Evolutionary conservation across 192 early-diverging fungal genomes (phyloP).

Genomic region (Thamnidium elegans): DNA sequence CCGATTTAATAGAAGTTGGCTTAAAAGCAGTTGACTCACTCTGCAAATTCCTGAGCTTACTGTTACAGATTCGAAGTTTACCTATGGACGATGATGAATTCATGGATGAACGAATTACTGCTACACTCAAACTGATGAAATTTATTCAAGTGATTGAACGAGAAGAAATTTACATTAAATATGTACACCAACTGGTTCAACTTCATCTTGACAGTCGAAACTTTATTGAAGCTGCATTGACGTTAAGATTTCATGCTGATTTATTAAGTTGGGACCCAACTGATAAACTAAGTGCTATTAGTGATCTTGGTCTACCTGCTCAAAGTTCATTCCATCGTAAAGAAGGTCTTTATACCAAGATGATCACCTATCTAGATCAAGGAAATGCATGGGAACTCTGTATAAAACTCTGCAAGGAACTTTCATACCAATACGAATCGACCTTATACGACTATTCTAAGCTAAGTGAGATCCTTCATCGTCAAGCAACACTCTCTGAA

Average conservation of each 20-base stretch:
- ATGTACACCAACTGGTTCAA: slow-evolving; percentile 59
- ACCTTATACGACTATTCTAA: slow-evolving; percentile 52
- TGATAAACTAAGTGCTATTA: slow-evolving; percentile 43
- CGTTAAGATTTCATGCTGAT: slow-evolving; percentile 66
- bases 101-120: slow-evolving; percentile 61
- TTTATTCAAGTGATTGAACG: slow-evolving; percentile 61
- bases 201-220: slow-evolving; percentile 56
- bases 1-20: slow-evolving; percentile 6
- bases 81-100: slow-evolving; percentile 47
- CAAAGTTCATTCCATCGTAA: slow-evolving; percentile 61
- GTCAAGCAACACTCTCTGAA: slow-evolving; percentile 54
- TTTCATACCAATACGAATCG: slow-evolving; percentile 56
- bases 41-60: slow-evolving; percentile 49
- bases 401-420: slow-evolving; percentile 62
- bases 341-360: slow-evolving; percentile 56
- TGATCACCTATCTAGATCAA: slow-evolving; percentile 59
- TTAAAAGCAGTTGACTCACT: slow-evolving; percentile 47
- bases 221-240: slow-evolving; percentile 63
- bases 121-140: slow-evolving; percentile 59
- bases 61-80: slow-evolving; percentile 52
- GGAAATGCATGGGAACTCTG: slow-evolving; percentile 72
- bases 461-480: slow-evolving; percentile 48
- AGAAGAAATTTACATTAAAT: slow-evolving; percentile 62
- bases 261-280: slow-evolving; percentile 60
- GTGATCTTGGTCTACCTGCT: slow-evolving; percentile 50